Evolutionary conservation across 1,139 yeast species (phyloP).

Genomic region (Scheffersomyces titani): DNA sequence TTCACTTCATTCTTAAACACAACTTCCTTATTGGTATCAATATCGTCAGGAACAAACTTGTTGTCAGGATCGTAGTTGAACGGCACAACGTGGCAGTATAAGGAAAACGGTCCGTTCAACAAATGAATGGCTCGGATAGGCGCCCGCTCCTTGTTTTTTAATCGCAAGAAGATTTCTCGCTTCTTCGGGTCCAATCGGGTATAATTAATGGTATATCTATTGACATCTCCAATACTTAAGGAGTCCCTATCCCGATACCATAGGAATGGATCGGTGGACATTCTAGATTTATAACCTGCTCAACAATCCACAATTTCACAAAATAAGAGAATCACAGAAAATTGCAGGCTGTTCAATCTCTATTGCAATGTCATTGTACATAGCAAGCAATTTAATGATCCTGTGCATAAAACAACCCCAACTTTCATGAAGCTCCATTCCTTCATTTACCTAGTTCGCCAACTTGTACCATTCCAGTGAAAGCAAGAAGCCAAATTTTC

Average conservation of each 20-base stretch:
- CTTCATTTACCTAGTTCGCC: background rate
- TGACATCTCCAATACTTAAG: conserved; percentile 41
- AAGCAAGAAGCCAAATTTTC: no score
- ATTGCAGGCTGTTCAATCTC: background rate
- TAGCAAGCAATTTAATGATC: background rate
- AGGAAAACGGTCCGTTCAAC: conserved; percentile 59
- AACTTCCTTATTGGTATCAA: conserved; percentile 29
- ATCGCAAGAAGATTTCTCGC: conserved; percentile 33
- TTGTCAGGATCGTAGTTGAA: conserved; percentile 41
- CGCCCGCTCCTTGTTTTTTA: conserved; percentile 53
- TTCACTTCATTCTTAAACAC: conserved; percentile 47
- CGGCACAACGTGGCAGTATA: conserved; percentile 63
- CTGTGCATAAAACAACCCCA: background rate
- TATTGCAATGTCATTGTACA: background rate
- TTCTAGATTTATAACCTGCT: background rate
- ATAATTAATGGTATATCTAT: conserved; percentile 35
- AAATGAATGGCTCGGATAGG: conserved; percentile 55
- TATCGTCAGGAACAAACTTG: conserved; percentile 27
- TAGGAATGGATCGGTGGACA: conserved; percentile 12
- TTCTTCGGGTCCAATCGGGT: conserved; percentile 17
- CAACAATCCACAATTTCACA: background rate
- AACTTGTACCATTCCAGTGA: background rate
- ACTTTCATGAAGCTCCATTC: background rate
- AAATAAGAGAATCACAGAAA: background rate
- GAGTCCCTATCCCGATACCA: conserved; percentile 45